Base-by-base conservation (phyloP, 2,329 filamentous ascomycete genomes). In the Talaromyces atroroseus region DNA sequence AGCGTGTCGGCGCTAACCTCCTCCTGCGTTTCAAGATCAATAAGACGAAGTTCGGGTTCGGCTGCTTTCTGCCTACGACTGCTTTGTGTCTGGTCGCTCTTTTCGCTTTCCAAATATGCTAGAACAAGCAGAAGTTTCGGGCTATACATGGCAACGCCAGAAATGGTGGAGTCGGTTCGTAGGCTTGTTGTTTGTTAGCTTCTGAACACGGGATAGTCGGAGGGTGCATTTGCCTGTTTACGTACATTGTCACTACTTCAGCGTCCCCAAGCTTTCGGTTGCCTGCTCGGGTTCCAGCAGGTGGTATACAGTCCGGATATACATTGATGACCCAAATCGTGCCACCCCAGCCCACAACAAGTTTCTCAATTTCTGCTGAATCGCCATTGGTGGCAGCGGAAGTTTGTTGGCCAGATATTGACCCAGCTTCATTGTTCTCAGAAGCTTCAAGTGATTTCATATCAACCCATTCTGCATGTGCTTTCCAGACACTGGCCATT, bases 251-350 rank as follows among this genome's bases (percentile, higher is more conserved):
- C 60, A 90, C 85, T 69, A 97, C 92, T 69, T 96, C 90, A 50
- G 90, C 92, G 63, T 85, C 87, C 29, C 90, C 92, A 63, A 88
- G 82, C 48, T 83, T 86, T 66, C 81, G 85, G 67, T 84, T 84
- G 45, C 82, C 54, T 21, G 48, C 51, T 45, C 54, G 51, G 11
- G 51, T 60, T 46, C 38, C 51, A 45, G 54, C 32, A 34, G 58
- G 54, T 20, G 58, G 53, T 26, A 50, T 69, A n/a, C 84, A 83
- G 14, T 88, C 88, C 5, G 89, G 85, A 67, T 92, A 88, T 18
- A 99, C 87, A 70, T 96, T 88, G 54, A 99, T 87, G 52, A 99
- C 87, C 94, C 94, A 99, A 54, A 96, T 90, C 1, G 89, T 95
- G 57, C 92, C 88, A 59, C 94, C 94, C 94, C 95, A 99, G 10